Conservation (phyloP, 1,284 basidiomycete genomes). For the Apiotrichum montevideense region DNA sequence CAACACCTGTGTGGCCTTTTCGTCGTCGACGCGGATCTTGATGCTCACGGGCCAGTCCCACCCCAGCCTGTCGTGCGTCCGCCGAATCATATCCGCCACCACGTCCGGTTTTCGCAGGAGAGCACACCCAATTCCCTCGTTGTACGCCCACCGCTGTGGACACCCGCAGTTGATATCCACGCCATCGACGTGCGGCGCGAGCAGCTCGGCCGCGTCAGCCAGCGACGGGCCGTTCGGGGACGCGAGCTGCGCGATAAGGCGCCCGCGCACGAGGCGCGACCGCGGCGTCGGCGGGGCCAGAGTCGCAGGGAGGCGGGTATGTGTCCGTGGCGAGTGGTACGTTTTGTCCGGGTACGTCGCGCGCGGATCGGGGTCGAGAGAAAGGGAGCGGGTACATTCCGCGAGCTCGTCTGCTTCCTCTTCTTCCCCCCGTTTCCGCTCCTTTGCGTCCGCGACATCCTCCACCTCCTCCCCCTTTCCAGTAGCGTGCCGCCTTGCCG, state of each 20-base stretch:
- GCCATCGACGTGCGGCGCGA: slow-evolving; percentile 52
- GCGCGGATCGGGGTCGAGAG: not conserved
- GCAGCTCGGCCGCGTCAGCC: slow-evolving; percentile 55
- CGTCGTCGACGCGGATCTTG: slow-evolving; percentile 56
- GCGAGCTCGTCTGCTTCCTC: not conserved
- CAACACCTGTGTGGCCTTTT: slow-evolving; percentile 52
- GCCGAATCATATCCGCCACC: slow-evolving; percentile 54
- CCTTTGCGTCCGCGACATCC: not conserved
- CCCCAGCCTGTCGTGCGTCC: slow-evolving; percentile 53
- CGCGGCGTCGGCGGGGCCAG: slow-evolving; percentile 23
- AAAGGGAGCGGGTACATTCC: not conserved
- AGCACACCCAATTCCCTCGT: slow-evolving; percentile 56
- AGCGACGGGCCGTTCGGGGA: slow-evolving; percentile 51
- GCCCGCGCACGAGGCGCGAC: slow-evolving; percentile 48
- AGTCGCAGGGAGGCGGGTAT: slow-evolving; percentile 30
- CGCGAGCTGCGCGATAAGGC: slow-evolving; percentile 55
- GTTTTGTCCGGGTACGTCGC: slow-evolving; percentile 9
- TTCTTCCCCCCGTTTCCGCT: not conserved
- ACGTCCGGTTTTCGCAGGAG: slow-evolving; percentile 55
- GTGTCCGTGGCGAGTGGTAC: slow-evolving; percentile 21
- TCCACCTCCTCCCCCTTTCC: not conserved
- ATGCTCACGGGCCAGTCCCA: slow-evolving; percentile 54
- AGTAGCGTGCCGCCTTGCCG: too few relatives aligned
- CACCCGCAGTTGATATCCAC: slow-evolving; percentile 58
- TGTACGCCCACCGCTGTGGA: slow-evolving; percentile 53